A percentile compares a stretch with the other conserved stretches of the same genome.
These are phyloP conservation scores for Claviceps sp. DNA, from an alignment of 2,329 filamentous ascomycete genomes.

Conservation along the genomic window DNA sequence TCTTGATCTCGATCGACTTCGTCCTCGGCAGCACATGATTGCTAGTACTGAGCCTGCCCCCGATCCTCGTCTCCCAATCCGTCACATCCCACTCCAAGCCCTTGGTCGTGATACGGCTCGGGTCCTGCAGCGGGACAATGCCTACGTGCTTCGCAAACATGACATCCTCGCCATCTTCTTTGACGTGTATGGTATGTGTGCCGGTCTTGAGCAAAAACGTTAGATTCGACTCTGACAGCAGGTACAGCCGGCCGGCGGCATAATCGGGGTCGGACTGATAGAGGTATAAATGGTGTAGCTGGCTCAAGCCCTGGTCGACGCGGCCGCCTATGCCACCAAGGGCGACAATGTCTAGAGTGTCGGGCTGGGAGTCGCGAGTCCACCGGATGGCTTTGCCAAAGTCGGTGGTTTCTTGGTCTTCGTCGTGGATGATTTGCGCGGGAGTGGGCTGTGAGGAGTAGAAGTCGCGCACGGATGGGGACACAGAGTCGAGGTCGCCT, in stretches of 20 bases:
- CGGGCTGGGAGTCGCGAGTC: constrained; percentile 28
- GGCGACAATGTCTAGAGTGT: constrained; percentile 52
- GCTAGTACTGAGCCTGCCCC: constrained; percentile 63
- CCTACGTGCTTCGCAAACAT: constrained; percentile 69
- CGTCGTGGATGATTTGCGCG: constrained; percentile 52
- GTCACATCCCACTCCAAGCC: constrained; percentile 87
- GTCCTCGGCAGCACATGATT: constrained; percentile 55
- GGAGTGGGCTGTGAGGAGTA: constrained; percentile 41
- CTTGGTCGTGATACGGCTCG: constrained; percentile 60
- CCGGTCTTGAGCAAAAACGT: constrained; percentile 67
- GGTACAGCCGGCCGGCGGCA: constrained; percentile 49
- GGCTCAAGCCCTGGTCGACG: constrained; percentile 82
- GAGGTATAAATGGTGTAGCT: constrained; percentile 71
- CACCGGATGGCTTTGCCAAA: constrained; percentile 69
- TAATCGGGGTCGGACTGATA: constrained; percentile 40
- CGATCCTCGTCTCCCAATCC: constrained; percentile 67
- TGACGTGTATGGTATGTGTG: constrained; percentile 53
- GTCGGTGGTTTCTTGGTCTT: constrained; percentile 82
- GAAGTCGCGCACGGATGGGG: constrained; percentile 45
- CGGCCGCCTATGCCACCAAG: constrained; percentile 79
- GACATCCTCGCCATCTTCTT: constrained; percentile 30
- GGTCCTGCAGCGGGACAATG: constrained; percentile 72
- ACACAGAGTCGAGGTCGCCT: constrained; percentile 82
- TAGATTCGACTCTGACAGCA: constrained; percentile 69
- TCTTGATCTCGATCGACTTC: constrained; percentile 47